Base-by-base conservation (phyloP, 1,284 basidiomycete species). In the Heliocybe sulcata region DNA sequence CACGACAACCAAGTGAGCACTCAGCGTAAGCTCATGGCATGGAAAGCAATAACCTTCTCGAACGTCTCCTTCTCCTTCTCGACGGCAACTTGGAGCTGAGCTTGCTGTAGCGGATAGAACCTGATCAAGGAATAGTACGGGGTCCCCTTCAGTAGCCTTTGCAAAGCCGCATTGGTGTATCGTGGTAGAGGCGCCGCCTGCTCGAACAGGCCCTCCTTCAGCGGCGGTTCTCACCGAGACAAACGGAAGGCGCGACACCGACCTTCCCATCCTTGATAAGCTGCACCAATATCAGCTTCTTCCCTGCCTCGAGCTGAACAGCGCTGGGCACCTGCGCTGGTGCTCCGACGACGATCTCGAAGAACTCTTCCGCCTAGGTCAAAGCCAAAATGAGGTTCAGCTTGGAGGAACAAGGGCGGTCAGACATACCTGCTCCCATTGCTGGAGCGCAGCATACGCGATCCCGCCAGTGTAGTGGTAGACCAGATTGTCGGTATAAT, bases 271-370 rank as follows among this genome's bases (percentile, higher is more conserved):
- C 76, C 14, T 78, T 71, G 52, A 94, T 85, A 25, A 94, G 69
- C 63, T 92, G 90, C 6, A 91, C 77, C 3, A 94, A 73, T 8
- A 81, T 69, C 38, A 91, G 71, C 69, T 93, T 92, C 75, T 94
- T 94, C 64, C 87, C 74, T 0, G 92, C 92, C 62, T 94, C 92
- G 61, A 92, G 67, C 65, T 95, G 92, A 4, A 94, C 75, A 2
- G 85, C 82, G 1, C 82, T 79, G 0, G 83, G 79, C 1, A 74
- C 75, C 1, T 77, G 73, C 0, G 83, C 83, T 0, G 92, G 92
- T 45, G 84, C 81, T 33, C 82, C 83, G 31, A 88, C 81, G 58
- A 83, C 87, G 31, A 87, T 84, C 68, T 92, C 90, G 54, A 92
- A 85, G 59, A 80, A 84, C 54, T 89, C 85, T 55, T 83, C 80